Base-by-base conservation (phyloP, 768 basidiomycete genomes). In the Kwoniella bestiolae region DNA sequence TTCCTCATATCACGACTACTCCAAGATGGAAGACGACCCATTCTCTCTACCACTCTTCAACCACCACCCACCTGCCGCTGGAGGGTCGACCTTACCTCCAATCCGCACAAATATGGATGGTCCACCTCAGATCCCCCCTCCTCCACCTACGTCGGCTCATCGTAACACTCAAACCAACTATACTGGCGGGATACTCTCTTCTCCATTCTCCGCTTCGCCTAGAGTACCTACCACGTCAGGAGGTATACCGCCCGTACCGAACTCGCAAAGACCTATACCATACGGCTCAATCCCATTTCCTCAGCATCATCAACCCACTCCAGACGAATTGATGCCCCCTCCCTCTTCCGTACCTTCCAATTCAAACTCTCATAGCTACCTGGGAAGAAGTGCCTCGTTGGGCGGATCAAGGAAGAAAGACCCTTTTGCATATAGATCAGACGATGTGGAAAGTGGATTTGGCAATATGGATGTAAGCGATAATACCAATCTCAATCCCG, bases 361-460 rank as follows among this genome's bases (percentile, higher is more conserved):
- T 34, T 61, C 74, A 16, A 60, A 70, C 26, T 65, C 73, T 12
- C 59, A 60, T 18, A 71, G 72, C 18, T 70, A 73, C 7, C 53
- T 80, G 6, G 79, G 74, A 1, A 52, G 79, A 29, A 79, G 77
- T 46, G 76, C 79, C 14, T 76, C 74, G 26, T 61, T 80, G 23
- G 79, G 78, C 4, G 60, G 62, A 35, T 65, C 71, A 16, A 71
- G 76, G 49, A 76, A 71, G 63, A 78, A 78, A 56, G 76, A 78
- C 46, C 74, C 77, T n/a, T 78, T 74, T 41, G 67, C 72, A 3
- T 75, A 78, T 64, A 59, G 68, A n/a, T 71, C 74, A 21, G 79
- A 79, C 47, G 79, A 80, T 41, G 77, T 80, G 11, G 79, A 80
- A 58, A 69, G 69, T 46, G 79, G 79, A 0, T 49, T 80, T 34